phyloP scores from a whole-genome alignment of 2,329 filamentous ascomycete species.

The Graphium sp. region DNA sequence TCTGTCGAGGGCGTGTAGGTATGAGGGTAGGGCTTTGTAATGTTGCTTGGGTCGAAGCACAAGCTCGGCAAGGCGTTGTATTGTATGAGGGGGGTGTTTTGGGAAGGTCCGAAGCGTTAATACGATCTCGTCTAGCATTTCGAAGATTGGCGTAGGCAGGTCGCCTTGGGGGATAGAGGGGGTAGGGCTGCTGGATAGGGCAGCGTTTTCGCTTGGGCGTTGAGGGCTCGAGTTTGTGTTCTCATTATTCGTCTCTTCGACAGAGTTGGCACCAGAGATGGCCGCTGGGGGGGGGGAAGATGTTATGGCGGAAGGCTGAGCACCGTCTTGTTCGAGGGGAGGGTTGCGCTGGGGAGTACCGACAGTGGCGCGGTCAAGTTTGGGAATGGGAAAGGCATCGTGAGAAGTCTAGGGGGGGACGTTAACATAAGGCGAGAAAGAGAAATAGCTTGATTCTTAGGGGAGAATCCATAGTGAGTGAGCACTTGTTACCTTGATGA shows the following conservation, averaged over 20 bases:
- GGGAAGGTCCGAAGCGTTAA: conserved; percentile 52
- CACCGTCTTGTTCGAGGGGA: conserved; percentile 20
- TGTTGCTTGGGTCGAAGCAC: conserved; percentile 59
- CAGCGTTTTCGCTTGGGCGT: conserved; percentile 12
- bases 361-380: no score
- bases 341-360: no score
- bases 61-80: conserved; percentile 83
- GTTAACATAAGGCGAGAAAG: no score
- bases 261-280: conserved; percentile 23
- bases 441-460: background rate
- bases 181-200: conserved; percentile 17
- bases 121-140: conserved; percentile 44
- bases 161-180: conserved; percentile 19
- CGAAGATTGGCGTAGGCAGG: conserved; percentile 46
- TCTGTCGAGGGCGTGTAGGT: conserved; percentile 79
- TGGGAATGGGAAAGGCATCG: conserved; percentile 59
- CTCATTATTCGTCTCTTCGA: conserved; percentile 52
- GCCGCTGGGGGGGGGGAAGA: conserved; percentile 29
- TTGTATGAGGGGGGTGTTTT: conserved; percentile 69
- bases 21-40: conserved; percentile 69
- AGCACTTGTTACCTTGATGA: conserved; percentile 2
- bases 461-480: background rate
- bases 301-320: conserved; percentile 22
- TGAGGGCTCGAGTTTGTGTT: conserved; percentile 31
- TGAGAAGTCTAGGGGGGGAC: conserved; percentile 44